phyloP scores from a whole-genome alignment of 2,329 filamentous ascomycete genomes.

The Cercospora beticola region DNA sequence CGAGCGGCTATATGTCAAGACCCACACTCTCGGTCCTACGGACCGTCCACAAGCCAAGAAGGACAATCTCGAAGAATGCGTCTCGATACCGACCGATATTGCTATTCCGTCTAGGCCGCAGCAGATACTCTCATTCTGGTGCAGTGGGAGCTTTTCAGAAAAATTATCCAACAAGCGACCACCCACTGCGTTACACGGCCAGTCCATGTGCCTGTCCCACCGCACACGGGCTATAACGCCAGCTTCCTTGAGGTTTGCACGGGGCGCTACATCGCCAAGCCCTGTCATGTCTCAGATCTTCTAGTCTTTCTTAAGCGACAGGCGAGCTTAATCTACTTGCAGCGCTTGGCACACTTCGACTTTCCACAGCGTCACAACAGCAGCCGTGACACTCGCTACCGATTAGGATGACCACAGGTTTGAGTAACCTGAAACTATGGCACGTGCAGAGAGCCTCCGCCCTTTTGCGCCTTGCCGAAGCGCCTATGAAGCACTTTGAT shows the following conservation, averaged over 20 bases:
- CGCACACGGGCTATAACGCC: background rate
- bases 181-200: background rate
- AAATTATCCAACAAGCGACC: background rate
- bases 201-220: background rate
- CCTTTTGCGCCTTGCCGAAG: conserved; percentile 10
- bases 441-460: conserved; percentile 10
- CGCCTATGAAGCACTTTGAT: conserved; percentile 11
- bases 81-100: background rate
- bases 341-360: conserved; percentile 17
- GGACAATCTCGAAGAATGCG: background rate
- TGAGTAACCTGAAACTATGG: background rate
- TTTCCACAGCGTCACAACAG: background rate
- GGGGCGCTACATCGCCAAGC: conserved; percentile 11
- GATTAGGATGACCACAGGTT: conserved; percentile 8
- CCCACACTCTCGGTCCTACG: background rate
- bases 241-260: conserved; percentile 1
- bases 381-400: conserved; percentile 3
- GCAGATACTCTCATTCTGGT: background rate
- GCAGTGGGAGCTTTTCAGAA: background rate
- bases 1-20: background rate
- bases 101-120: background rate
- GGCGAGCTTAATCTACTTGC: conserved; percentile 25
- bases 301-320: conserved; percentile 13
- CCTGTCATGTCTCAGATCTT: conserved; percentile 21
- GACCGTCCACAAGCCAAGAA: conserved; percentile 1